Percentiles rank a stretch among this genome's conserved stretches.
Evolutionary conservation across 768 basidiomycete species (phyloP).

Genomic region (Leucocoprinus leucothites): DNA sequence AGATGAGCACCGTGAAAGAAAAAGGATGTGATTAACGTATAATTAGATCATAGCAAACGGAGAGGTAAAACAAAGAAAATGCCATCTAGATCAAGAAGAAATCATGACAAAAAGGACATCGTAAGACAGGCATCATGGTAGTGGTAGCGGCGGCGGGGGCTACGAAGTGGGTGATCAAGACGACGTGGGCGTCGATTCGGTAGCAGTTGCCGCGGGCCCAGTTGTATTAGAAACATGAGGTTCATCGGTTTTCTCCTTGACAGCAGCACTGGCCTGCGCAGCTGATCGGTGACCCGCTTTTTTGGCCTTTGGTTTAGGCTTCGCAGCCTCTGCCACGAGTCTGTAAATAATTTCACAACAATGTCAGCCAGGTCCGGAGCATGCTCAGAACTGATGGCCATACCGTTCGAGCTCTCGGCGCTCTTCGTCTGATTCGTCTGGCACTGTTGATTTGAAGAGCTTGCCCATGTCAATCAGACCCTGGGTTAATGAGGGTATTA

Average conservation of each 20-base stretch:
- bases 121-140: too few relatives aligned
- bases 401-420: slow-evolving; percentile 92
- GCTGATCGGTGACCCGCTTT: slow-evolving; percentile 3
- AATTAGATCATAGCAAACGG: not conserved
- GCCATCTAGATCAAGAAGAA: not conserved
- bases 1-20: not conserved
- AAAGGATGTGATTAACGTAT: too few relatives aligned
- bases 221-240: not conserved
- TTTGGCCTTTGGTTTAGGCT: slow-evolving; percentile 61
- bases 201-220: not conserved
- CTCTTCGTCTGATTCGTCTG: slow-evolving; percentile 93
- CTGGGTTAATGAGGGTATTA: too few relatives aligned
- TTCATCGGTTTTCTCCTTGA: not conserved
- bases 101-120: too few relatives aligned
- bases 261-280: not conserved
- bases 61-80: not conserved
- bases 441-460: slow-evolving; percentile 79
- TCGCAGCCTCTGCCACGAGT: slow-evolving; percentile 84
- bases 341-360: slow-evolving; percentile 31
- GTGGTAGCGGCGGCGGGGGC: too few relatives aligned
- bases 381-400: slow-evolving; percentile 25
- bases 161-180: too few relatives aligned
- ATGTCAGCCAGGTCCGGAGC: slow-evolving; percentile 1
- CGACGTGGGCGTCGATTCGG: too few relatives aligned
- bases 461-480: slow-evolving; percentile 87